Evolutionary conservation across 2,329 filamentous ascomycete species (phyloP).

Genomic region (Penicillium olsonii): DNA sequence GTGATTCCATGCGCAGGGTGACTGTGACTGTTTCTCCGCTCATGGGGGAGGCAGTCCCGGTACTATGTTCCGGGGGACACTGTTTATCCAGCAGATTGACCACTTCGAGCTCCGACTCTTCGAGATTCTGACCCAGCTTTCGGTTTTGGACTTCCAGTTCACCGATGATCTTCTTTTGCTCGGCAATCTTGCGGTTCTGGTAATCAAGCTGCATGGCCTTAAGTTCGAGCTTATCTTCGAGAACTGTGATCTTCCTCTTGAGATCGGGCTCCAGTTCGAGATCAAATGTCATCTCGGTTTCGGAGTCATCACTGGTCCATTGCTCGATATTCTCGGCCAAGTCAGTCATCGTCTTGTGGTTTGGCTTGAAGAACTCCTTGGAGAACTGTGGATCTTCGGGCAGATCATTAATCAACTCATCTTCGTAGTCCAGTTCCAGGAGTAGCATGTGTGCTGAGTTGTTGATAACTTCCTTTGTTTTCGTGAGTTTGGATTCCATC

Average conservation of each 20-base stretch:
- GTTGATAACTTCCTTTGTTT: background rate
- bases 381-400: no score
- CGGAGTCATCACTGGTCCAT: background rate
- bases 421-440: background rate
- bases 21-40: no score
- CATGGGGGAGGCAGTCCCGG: background rate
- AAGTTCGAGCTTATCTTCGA: background rate
- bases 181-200: background rate
- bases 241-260: background rate
- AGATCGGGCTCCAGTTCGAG: background rate
- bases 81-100: background rate
- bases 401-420: conserved; percentile 1
- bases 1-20: no score
- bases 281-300: background rate
- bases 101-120: background rate
- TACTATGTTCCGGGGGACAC: background rate
- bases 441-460: background rate
- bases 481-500: background rate
- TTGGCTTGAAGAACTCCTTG: background rate
- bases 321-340: background rate
- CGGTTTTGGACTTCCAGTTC: background rate
- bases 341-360: background rate
- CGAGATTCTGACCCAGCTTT: background rate
- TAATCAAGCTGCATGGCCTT: background rate
- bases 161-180: background rate